Conservation (phyloP, 2,329 filamentous ascomycete species). For the Pleurostoma richardsiae region DNA sequence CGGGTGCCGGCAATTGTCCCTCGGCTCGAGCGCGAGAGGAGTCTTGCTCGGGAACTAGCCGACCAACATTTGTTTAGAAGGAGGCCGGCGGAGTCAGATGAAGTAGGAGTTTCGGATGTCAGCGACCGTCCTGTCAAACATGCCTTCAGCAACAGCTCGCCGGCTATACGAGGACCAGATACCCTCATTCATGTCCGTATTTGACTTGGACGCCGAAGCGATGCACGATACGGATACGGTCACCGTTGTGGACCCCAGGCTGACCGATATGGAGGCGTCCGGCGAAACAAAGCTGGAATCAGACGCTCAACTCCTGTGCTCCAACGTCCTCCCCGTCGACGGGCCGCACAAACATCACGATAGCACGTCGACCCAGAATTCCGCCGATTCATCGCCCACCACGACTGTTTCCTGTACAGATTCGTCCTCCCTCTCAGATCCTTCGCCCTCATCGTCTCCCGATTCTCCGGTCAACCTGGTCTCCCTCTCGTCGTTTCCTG, state of each 20-base stretch:
- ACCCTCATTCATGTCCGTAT: slow-evolving; percentile 73
- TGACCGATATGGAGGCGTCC: slow-evolving; percentile 40
- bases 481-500: slow-evolving; percentile 64
- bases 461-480: slow-evolving; percentile 78
- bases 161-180: slow-evolving; percentile 65
- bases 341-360: slow-evolving; percentile 65
- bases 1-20: too few species aligned
- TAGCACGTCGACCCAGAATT: slow-evolving; percentile 72
- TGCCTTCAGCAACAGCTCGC: slow-evolving; percentile 58
- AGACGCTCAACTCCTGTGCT: slow-evolving; percentile 27
- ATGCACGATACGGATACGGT: slow-evolving; percentile 49
- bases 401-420: slow-evolving; percentile 91
- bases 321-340: slow-evolving; percentile 37
- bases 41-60: background rate
- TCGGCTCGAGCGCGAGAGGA: background rate
- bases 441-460: slow-evolving; percentile 86
- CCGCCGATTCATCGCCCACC: slow-evolving; percentile 88
- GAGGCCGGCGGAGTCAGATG: slow-evolving; percentile 5
- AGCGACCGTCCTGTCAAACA: slow-evolving; percentile 27
- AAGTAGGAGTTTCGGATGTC: slow-evolving; percentile 2
- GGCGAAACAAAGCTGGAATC: slow-evolving; percentile 27
- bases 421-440: slow-evolving; percentile 83
- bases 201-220: slow-evolving; percentile 56
- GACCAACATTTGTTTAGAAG: slow-evolving; percentile 9
- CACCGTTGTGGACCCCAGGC: slow-evolving; percentile 48